These are phyloP conservation scores for Lavandula angustifolia DNA, from an alignment of 257 asterid species.

Conservation along the genomic window DNA sequence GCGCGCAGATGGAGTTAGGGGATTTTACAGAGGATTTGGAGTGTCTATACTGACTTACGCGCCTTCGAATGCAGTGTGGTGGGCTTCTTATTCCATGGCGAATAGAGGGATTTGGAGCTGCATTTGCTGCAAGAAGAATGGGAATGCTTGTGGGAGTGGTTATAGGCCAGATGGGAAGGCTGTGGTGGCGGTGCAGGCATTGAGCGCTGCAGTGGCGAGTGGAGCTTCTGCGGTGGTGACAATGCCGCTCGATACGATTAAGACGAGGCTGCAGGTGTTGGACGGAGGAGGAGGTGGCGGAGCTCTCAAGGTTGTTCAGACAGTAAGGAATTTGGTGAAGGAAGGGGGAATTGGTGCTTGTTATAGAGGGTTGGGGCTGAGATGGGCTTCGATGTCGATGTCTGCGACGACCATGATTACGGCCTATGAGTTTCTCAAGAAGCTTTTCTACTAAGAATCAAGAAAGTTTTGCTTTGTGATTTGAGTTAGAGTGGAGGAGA, in stretches of 20 bases:
- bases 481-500: slow-evolving; percentile 17
- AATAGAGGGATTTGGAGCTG: slow-evolving; percentile 70
- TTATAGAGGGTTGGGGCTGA: slow-evolving; percentile 91
- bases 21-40: slow-evolving; percentile 94
- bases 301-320: slow-evolving; percentile 53
- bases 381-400: slow-evolving; percentile 98
- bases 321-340: slow-evolving; percentile 70
- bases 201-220: slow-evolving; percentile 93
- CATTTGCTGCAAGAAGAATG: slow-evolving; percentile 71
- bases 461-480: slow-evolving; percentile 46
- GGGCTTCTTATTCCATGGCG: slow-evolving; percentile 88
- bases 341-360: slow-evolving; percentile 96
- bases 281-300: slow-evolving; percentile 60
- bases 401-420: slow-evolving; percentile 97
- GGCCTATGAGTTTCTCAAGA: slow-evolving; percentile 89
- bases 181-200: slow-evolving; percentile 76
- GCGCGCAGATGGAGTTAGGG: slow-evolving; percentile 63
- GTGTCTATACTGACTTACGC: slow-evolving; percentile 91
- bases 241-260: slow-evolving; percentile 93
- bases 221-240: slow-evolving; percentile 91
- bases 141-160: slow-evolving; percentile 36
- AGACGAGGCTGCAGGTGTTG: slow-evolving; percentile 91
- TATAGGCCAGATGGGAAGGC: slow-evolving; percentile 76
- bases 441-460: slow-evolving; percentile 77
- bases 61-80: slow-evolving; percentile 98